Conservation (phyloP, 768 basidiomycete species). For the Leccinum arenicola region DNA sequence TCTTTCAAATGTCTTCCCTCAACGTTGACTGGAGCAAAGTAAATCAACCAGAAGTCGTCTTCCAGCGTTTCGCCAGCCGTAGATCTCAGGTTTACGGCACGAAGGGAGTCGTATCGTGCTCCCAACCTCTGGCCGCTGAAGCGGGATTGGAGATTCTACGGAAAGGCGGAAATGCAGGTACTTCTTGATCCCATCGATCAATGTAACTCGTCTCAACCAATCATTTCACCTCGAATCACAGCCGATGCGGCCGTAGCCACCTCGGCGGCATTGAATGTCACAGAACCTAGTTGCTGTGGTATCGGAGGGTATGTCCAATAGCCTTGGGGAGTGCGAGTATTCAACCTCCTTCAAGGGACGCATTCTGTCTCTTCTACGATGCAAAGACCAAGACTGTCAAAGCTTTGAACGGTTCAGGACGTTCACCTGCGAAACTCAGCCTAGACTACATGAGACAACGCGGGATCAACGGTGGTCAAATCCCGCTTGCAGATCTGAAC, state of each 20-base stretch:
- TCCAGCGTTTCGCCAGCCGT: conserved; percentile 77
- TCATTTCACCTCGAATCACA: conserved; percentile 25
- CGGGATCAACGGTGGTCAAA: conserved; percentile 64
- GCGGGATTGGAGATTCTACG: conserved; percentile 90
- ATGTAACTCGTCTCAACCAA: neutral
- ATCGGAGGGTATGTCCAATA: conserved; percentile 70
- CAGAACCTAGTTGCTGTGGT: conserved; percentile 86
- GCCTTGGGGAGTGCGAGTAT: conserved; percentile 3
- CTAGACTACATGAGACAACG: conserved; percentile 68
- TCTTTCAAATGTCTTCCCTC: conserved; percentile 25
- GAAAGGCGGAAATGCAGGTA: conserved; percentile 95
- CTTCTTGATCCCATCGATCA: neutral
- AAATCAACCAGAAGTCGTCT: conserved; percentile 59
- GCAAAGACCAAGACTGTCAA: conserved; percentile 78
- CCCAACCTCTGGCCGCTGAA: conserved; percentile 88
- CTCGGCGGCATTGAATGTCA: conserved; percentile 89
- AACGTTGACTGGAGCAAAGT: conserved; percentile 59
- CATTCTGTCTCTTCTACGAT: conserved; percentile 92
- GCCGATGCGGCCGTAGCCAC: conserved; percentile 95
- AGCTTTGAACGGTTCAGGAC: conserved; percentile 91
- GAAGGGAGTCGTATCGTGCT: conserved; percentile 84
- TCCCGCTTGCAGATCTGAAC: conserved; percentile 82
- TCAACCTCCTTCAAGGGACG: conserved; percentile 52
- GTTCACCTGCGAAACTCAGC: conserved; percentile 74
- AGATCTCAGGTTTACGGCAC: conserved; percentile 84